These are phyloP conservation scores for Aegilops tauschii DNA, from an alignment of 176 grass and related monocot genomes.

Conservation along the genomic window DNA sequence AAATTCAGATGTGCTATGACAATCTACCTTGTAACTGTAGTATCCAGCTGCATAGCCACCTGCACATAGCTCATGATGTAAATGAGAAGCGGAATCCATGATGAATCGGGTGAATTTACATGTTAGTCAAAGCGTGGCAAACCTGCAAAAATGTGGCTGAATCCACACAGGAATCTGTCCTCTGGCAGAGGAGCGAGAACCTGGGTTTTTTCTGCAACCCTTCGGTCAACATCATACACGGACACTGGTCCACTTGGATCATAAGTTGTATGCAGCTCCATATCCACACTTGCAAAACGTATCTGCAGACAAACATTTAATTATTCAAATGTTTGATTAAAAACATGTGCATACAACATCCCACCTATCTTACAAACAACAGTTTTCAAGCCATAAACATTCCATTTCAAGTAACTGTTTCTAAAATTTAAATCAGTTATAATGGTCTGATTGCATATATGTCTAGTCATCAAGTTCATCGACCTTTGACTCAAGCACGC, in stretches of 20 bases:
- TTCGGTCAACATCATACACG: constrained; percentile 80
- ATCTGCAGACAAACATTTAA: constrained; percentile 49
- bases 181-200: constrained; percentile 82
- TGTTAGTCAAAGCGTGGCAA: neutral
- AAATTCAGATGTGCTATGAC: neutral
- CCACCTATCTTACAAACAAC: neutral
- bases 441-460: neutral
- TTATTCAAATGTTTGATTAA: too few relatives aligned
- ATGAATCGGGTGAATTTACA: neutral
- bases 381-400: neutral
- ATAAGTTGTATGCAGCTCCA: constrained; percentile 85
- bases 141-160: constrained; percentile 99
- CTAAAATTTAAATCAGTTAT: neutral
- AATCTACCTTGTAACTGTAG: constrained; percentile 95
- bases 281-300: constrained; percentile 83
- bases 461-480: neutral
- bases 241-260: constrained; percentile 64
- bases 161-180: constrained; percentile 92
- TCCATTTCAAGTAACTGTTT: neutral
- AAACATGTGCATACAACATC: neutral
- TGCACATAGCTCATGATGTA: constrained; percentile 21
- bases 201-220: constrained; percentile 70
- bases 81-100: neutral
- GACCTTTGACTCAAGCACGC: neutral
- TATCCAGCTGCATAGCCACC: constrained; percentile 99